Evolutionary conservation across 371 early-diverging fungal genomes (phyloP), one percentile per base, ranked within the genome.

Genomic region (Syncephalastrum monosporum): DNA sequence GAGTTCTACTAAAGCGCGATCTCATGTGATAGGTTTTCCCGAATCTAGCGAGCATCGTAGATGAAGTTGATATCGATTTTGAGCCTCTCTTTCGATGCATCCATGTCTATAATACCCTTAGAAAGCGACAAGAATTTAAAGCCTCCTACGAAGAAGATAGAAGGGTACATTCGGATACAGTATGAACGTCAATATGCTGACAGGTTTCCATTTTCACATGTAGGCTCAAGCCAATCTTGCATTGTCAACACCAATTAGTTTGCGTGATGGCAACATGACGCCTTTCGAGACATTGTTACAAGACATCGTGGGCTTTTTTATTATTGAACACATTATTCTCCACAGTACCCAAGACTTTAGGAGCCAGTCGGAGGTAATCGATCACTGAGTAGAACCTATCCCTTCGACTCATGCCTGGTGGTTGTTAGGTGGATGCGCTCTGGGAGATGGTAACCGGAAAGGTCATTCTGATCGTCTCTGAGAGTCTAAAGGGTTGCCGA

Each of bases 261-360:
- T 91, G 57, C 75, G 79, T 54, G 81, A 84, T 23, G 83, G 82
- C 15, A 81, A 90, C 59, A 62, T 92, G 19, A 73, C 69, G 10
- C 76, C 82, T 3, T 92, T 97, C 57, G 86, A 89, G 56, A 72
- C 77, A 0, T 81, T 91, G 48, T 69, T 98, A 41, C 86, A 91
- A 56, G 96, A 96, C 41, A 85, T 97, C 60, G 90, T 92, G 29
- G 99, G 99, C 0, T 98, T 96, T 68, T 98, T 98, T 65, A 89
- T 95, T 48, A 89, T 97, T 16, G 99, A 98, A 64, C 89, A 93
- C 53, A 82, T 87, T 49, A 89, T 98, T 38, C 64, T 95, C 53
- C 86, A 89, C 55, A 87, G 95, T n/a, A 94, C 97, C 1, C 84
- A 83, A 16, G 89, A 95, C 56, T 97, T 98, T 65, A 83, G 97